These are phyloP conservation scores for Cicer pinnatifidum DNA, from an alignment of 306 rosid species.

Conservation along the genomic window DNA sequence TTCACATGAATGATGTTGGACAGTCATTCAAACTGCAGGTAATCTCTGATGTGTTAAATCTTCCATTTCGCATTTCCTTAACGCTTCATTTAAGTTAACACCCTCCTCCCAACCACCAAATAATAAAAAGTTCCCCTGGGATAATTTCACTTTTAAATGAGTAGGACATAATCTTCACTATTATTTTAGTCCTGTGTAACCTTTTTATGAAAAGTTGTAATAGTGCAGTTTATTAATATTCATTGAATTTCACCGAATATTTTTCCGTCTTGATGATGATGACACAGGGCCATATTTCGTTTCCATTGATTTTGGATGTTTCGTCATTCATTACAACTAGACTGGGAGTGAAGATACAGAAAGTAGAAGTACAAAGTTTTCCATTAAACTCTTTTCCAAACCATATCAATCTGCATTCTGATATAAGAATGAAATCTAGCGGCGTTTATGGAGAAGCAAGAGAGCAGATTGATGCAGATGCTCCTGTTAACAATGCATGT, in stretches of 20 bases:
- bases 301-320: slow-evolving; percentile 76
- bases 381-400: slow-evolving; percentile 41
- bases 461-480: slow-evolving; percentile 41
- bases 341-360: slow-evolving; percentile 57
- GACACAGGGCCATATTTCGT: slow-evolving; percentile 80
- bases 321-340: slow-evolving; percentile 67
- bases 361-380: slow-evolving; percentile 48
- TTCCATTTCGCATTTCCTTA: not conserved
- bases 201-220: not conserved
- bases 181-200: slow-evolving; percentile 30
- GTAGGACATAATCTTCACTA: slow-evolving; percentile 35
- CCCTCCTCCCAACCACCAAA: not conserved
- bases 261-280: slow-evolving; percentile 38
- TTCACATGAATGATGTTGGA: slow-evolving; percentile 61
- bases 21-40: slow-evolving; percentile 79
- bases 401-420: slow-evolving; percentile 45
- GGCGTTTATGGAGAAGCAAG: slow-evolving; percentile 38
- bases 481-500: slow-evolving; percentile 42
- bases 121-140: slow-evolving; percentile 14
- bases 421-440: slow-evolving; percentile 48
- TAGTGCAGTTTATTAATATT: slow-evolving; percentile 23
- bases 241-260: slow-evolving; percentile 21
- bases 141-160: slow-evolving; percentile 15
- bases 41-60: slow-evolving; percentile 33
- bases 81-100: slow-evolving; percentile 31